Percentiles rank a stretch among this genome's conserved stretches.
Evolutionary conservation across 208 protist genomes (phyloP).

Genomic region (Endotrypanum monterogeii): DNA sequence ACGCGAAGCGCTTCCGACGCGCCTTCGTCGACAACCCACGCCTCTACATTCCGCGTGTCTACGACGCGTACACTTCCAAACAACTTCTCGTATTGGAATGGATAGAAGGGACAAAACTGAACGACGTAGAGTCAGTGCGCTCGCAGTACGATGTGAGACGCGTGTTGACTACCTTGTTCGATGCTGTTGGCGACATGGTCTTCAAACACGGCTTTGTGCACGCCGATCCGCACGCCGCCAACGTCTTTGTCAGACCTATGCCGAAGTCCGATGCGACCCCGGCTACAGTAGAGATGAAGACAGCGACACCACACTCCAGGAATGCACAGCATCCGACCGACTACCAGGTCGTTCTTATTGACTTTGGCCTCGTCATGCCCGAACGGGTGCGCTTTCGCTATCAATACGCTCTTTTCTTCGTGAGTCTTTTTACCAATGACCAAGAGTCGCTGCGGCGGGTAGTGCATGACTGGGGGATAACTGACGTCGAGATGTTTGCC

Average conservation of each 20-base stretch:
- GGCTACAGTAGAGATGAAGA: background rate
- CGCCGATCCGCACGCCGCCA: conserved; percentile 93
- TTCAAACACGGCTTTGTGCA: conserved; percentile 95
- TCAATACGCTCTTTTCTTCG: conserved; percentile 80
- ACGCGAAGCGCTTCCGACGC: conserved; percentile 51
- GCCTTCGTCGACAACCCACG: conserved; percentile 41
- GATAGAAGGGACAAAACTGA: conserved; percentile 83
- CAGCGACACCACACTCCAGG: conserved; percentile 2
- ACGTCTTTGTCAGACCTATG: conserved; percentile 84
- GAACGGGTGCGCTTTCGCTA: conserved; percentile 75
- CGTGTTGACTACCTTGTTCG: conserved; percentile 75
- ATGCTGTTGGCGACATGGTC: conserved; percentile 93
- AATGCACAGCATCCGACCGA: conserved; percentile 16
- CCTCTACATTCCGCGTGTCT: conserved; percentile 73
- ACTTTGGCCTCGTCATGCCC: conserved; percentile 79
- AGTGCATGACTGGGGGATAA: conserved; percentile 70
- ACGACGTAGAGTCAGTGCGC: conserved; percentile 62
- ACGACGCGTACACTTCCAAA: conserved; percentile 52
- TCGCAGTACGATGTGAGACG: conserved; percentile 45
- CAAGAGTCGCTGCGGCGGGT: conserved; percentile 52
- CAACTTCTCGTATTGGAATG: conserved; percentile 94
- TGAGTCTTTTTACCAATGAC: conserved; percentile 75
- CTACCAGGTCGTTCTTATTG: conserved; percentile 73
- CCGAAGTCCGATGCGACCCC: conserved; percentile 9
- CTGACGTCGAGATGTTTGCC: conserved; percentile 71